Conservation (phyloP, 2,329 filamentous ascomycete genomes). For the Pseudophaeomoniella oleicola region DNA sequence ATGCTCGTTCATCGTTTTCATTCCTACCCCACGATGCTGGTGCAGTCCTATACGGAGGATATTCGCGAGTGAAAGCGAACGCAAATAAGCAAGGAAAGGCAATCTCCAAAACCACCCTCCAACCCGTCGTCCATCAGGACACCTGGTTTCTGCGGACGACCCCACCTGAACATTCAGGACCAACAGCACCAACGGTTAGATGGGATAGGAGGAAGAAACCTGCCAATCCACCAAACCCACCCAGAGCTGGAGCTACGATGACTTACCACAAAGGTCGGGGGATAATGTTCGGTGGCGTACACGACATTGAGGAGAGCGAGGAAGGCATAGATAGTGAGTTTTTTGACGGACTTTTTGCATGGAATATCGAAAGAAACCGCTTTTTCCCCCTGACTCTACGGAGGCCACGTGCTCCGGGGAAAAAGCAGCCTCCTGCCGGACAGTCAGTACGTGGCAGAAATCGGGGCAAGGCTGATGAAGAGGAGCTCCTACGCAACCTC, state of each 20-base stretch:
- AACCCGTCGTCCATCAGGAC: conserved; percentile 85
- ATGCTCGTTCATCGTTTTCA: conserved; percentile 81
- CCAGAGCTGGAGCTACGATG: conserved; percentile 84
- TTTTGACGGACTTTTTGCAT: conserved; percentile 81
- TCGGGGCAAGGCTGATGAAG: conserved; percentile 76
- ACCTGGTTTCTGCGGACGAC: conserved; percentile 82
- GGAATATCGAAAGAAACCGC: conserved; percentile 89
- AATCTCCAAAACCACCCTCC: conserved; percentile 56
- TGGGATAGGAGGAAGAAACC: conserved; percentile 94
- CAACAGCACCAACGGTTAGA: conserved; percentile 55
- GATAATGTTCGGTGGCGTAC: conserved; percentile 85
- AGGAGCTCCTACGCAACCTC: conserved; percentile 75
- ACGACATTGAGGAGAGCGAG: conserved; percentile 80
- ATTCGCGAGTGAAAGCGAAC: conserved; percentile 70
- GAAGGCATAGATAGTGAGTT: conserved; percentile 96
- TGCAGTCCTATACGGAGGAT: conserved; percentile 82
- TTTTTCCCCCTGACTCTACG: conserved; percentile 76
- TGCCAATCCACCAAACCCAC: conserved; percentile 70
- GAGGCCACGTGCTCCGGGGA: conserved; percentile 54
- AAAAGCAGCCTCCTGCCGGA: conserved; percentile 34
- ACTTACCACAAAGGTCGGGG: conserved; percentile 84
- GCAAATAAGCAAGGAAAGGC: conserved; percentile 45
- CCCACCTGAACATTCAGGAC: conserved; percentile 53
- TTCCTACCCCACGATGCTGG: conserved; percentile 81
- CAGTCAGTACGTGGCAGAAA: conserved; percentile 35